phyloP scores from a whole-genome alignment of 2,329 filamentous ascomycete genomes.

The Xylaria multiplex region DNA sequence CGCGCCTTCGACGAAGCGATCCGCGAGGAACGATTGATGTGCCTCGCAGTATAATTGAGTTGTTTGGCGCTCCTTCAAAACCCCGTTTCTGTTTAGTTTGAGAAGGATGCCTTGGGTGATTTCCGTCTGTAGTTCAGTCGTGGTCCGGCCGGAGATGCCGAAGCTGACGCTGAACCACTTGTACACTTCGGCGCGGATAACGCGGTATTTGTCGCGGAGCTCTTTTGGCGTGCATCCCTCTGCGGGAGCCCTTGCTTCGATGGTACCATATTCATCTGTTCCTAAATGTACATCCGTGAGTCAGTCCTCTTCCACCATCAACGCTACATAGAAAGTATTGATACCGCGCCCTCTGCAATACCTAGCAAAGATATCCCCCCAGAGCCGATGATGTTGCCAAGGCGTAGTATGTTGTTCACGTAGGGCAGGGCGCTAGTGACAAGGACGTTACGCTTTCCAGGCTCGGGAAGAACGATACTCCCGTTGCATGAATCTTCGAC shows the following conservation, averaged over 20 bases:
- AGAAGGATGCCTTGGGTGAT: slow-evolving; percentile 34
- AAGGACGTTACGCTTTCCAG: slow-evolving; percentile 34
- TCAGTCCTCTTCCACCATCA: slow-evolving; percentile 22
- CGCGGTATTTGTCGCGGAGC: slow-evolving; percentile 37
- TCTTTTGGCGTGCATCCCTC: slow-evolving; percentile 33
- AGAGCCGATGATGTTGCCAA: slow-evolving; percentile 62
- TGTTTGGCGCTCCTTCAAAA: slow-evolving; percentile 29
- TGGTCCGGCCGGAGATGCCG: slow-evolving; percentile 35
- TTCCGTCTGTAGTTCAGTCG: slow-evolving; percentile 31
- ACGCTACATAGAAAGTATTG: slow-evolving; percentile 33
- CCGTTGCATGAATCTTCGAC: slow-evolving; percentile 24
- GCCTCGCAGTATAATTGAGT: slow-evolving; percentile 31
- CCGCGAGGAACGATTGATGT: slow-evolving; percentile 31
- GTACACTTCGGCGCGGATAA: slow-evolving; percentile 34
- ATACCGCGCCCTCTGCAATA: slow-evolving; percentile 35
- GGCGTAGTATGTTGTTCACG: slow-evolving; percentile 65
- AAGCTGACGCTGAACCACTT: slow-evolving; percentile 37
- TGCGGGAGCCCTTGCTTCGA: slow-evolving; percentile 34
- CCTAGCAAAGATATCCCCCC: slow-evolving; percentile 58
- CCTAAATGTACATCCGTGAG: slow-evolving; percentile 24
- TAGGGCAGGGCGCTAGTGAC: slow-evolving; percentile 60
- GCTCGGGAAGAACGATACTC: slow-evolving; percentile 32
- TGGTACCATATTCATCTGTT: slow-evolving; percentile 36
- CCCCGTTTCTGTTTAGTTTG: slow-evolving; percentile 25
- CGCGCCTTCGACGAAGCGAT: slow-evolving; percentile 34